Evolutionary conservation across 768 basidiomycete species (phyloP).

Genomic region (Mycena olivaceomarginata): DNA sequence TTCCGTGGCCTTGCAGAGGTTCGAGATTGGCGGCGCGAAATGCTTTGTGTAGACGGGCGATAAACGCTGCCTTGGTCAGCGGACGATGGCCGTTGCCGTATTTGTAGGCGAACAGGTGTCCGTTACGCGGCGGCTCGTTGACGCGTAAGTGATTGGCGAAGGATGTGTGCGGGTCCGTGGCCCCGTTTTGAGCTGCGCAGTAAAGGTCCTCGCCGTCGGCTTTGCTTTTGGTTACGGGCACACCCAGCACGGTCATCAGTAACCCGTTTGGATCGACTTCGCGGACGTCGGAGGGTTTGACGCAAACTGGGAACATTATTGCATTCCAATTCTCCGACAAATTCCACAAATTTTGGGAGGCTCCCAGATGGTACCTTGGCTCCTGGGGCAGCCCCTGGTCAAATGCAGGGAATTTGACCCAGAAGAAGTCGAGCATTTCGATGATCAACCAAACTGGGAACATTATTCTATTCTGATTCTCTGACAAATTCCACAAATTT

Average conservation of each 20-base stretch:
- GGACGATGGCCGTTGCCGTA: conserved; percentile 33
- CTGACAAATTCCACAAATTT: too few relatives aligned
- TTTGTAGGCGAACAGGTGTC: conserved; percentile 56
- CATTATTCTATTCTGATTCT: too few relatives aligned
- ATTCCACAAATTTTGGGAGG: too few relatives aligned
- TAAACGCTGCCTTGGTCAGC: conserved; percentile 52
- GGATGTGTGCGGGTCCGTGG: conserved; percentile 48
- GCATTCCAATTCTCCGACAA: too few relatives aligned
- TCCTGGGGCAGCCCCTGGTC: too few relatives aligned
- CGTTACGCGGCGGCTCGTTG: conserved; percentile 49
- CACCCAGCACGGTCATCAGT: not conserved
- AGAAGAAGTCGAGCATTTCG: too few relatives aligned
- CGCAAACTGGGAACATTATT: too few relatives aligned
- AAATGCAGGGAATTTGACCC: too few relatives aligned
- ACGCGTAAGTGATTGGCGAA: conserved; percentile 52
- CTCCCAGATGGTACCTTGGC: too few relatives aligned
- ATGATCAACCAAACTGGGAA: too few relatives aligned
- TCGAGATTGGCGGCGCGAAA: conserved; percentile 21
- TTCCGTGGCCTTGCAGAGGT: conserved; percentile 51
- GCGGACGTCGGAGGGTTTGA: not conserved
- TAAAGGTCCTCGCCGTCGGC: not conserved
- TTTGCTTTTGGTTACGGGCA: not conserved
- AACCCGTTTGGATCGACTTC: not conserved
- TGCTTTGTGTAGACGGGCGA: conserved; percentile 39
- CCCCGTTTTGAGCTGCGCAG: not conserved